These are phyloP conservation scores for Cercophora samala DNA, from an alignment of 495 filamentous ascomycete genomes.

Conservation along the genomic window DNA sequence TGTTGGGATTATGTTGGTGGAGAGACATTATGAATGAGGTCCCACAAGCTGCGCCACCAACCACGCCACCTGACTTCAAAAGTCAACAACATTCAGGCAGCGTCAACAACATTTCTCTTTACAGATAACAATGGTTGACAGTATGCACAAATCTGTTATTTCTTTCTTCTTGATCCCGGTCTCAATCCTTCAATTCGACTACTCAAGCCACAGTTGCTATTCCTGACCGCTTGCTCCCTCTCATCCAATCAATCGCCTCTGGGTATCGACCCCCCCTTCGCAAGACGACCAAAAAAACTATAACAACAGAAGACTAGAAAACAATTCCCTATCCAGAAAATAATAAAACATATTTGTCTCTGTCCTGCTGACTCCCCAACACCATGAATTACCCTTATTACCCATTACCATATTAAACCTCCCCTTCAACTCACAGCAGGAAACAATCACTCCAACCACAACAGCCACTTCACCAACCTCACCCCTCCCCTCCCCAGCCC, in stretches of 20 bases:
- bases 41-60: neutral
- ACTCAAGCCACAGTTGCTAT: no score
- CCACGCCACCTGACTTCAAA: neutral
- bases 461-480: conserved; percentile 64
- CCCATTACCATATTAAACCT: neutral
- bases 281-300: no score
- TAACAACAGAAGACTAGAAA: no score
- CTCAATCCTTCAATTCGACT: no score
- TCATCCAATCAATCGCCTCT: no score
- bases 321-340: no score
- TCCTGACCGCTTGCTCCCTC: no score
- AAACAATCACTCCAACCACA: conserved; percentile 58
- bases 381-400: neutral
- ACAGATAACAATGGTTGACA: no score
- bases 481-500: conserved; percentile 57
- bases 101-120: neutral
- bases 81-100: neutral
- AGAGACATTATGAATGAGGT: neutral
- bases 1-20: neutral
- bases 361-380: neutral
- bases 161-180: no score
- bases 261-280: no score
- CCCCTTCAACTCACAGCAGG: conserved; percentile 7
- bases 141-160: no score
- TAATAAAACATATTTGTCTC: no score